These are phyloP conservation scores for Liriodendron chinense DNA, from an alignment of 164 flowering plant species.

Conservation along the genomic window DNA sequence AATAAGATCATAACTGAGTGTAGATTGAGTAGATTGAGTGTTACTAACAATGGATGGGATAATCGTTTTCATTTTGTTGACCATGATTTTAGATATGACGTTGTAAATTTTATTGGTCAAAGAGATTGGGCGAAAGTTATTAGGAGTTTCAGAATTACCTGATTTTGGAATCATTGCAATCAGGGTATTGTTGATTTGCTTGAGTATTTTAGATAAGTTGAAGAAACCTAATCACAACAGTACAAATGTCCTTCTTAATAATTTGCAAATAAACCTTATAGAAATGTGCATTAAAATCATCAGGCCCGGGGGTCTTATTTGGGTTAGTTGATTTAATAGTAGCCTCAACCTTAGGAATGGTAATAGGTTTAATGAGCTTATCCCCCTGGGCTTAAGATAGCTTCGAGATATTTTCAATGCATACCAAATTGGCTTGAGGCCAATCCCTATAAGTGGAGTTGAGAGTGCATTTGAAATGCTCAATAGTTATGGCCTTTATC, in stretches of 20 bases:
- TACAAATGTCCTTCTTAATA: background rate
- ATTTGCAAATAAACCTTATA: background rate
- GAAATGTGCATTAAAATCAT: background rate
- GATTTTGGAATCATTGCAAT: background rate
- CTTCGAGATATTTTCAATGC: too few relatives aligned
- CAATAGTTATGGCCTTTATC: too few relatives aligned
- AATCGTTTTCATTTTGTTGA: background rate
- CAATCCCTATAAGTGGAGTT: too few relatives aligned
- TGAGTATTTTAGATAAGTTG: background rate
- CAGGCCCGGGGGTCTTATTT: background rate
- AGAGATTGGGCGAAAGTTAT: background rate
- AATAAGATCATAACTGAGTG: background rate
- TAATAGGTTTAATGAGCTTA: too few relatives aligned
- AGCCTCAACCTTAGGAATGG: too few relatives aligned
- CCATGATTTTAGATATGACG: background rate
- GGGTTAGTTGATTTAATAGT: background rate
- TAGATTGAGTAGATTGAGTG: background rate
- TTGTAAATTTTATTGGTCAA: background rate
- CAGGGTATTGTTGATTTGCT: background rate
- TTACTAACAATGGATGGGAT: too few relatives aligned
- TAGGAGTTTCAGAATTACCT: background rate
- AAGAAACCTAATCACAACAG: background rate
- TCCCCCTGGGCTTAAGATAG: too few relatives aligned
- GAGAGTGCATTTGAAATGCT: too few relatives aligned
- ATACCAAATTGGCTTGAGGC: too few relatives aligned